Evolutionary conservation across 2,329 filamentous ascomycete genomes (phyloP).

Genomic region (Trichophyton equinum): DNA sequence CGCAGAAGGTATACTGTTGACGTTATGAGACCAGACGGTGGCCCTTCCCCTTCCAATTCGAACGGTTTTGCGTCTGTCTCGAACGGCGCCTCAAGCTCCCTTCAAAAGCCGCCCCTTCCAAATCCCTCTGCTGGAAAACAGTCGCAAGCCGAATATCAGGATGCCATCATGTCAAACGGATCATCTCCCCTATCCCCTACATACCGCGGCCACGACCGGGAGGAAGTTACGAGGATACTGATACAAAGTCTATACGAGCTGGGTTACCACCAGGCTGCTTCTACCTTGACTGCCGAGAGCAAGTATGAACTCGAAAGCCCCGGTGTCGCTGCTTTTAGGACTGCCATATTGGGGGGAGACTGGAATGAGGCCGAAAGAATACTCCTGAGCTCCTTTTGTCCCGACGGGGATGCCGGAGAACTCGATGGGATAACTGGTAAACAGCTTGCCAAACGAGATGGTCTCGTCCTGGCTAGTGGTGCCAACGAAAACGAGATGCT

Average conservation of each 20-base stretch:
- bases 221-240: slow-evolving; percentile 83
- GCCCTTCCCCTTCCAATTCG: slow-evolving; percentile 32
- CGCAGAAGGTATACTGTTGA: slow-evolving; percentile 43
- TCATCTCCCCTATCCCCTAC: slow-evolving; percentile 20
- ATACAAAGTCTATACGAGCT: slow-evolving; percentile 84
- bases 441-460: slow-evolving; percentile 30
- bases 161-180: not conserved
- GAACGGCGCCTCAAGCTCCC: slow-evolving; percentile 42
- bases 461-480: slow-evolving; percentile 60
- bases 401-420: slow-evolving; percentile 29
- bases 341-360: slow-evolving; percentile 62
- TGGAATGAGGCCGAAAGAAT: slow-evolving; percentile 80
- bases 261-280: slow-evolving; percentile 69
- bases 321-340: slow-evolving; percentile 73
- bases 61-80: slow-evolving; percentile 45
- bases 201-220: slow-evolving; percentile 78
- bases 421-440: slow-evolving; percentile 9
- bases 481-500: slow-evolving; percentile 69
- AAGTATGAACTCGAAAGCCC: slow-evolving; percentile 77
- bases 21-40: slow-evolving; percentile 53
- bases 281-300: slow-evolving; percentile 64
- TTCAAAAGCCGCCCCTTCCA: slow-evolving; percentile 38
- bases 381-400: slow-evolving; percentile 44
- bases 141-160: not conserved
- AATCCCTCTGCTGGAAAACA: slow-evolving; percentile 44